These are phyloP conservation scores for Penicillium sp. DNA, from an alignment of 2,329 filamentous ascomycete genomes.

Conservation along the genomic window DNA sequence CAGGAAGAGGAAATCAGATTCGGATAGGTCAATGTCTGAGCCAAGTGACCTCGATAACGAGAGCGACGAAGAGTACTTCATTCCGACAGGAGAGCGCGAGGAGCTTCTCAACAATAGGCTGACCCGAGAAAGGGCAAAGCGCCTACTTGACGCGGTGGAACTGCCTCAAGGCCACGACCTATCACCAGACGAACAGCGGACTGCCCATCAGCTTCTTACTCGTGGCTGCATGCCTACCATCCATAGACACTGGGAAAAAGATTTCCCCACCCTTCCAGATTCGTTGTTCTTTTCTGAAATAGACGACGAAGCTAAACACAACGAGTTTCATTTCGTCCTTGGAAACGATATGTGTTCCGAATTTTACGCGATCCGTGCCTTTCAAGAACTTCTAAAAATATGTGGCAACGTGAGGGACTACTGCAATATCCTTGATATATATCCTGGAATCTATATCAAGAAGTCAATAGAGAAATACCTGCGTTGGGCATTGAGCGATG, in stretches of 20 bases:
- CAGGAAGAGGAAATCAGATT: neutral
- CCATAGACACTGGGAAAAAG: conserved; percentile 51
- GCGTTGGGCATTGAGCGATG: conserved; percentile 55
- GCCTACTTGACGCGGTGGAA: conserved; percentile 36
- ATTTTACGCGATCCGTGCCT: conserved; percentile 53
- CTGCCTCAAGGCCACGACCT: conserved; percentile 45
- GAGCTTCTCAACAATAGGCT: conserved; percentile 28
- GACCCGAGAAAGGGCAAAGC: conserved; percentile 32
- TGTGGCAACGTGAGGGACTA: conserved; percentile 52
- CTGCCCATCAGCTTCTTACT: conserved; percentile 54
- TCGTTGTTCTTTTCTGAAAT: conserved; percentile 47
- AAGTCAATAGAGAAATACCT: conserved; percentile 49
- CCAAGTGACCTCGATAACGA: conserved; percentile 5
- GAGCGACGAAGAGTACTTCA: conserved; percentile 11
- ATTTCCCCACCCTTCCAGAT: conserved; percentile 55
- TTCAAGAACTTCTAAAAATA: conserved; percentile 50
- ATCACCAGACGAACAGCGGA: conserved; percentile 52
- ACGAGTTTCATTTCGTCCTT: conserved; percentile 46
- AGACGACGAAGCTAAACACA: conserved; percentile 16
- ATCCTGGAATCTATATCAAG: conserved; percentile 39
- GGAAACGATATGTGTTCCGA: conserved; percentile 41
- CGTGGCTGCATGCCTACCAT: conserved; percentile 58
- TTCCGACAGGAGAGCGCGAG: conserved; percentile 23
- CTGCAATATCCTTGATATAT: conserved; percentile 39
- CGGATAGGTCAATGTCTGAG: neutral